Percentiles rank a stretch among this genome's conserved stretches.
Conservation (phyloP, 2,329 filamentous ascomycete species). For the Penicillium polonicum region DNA sequence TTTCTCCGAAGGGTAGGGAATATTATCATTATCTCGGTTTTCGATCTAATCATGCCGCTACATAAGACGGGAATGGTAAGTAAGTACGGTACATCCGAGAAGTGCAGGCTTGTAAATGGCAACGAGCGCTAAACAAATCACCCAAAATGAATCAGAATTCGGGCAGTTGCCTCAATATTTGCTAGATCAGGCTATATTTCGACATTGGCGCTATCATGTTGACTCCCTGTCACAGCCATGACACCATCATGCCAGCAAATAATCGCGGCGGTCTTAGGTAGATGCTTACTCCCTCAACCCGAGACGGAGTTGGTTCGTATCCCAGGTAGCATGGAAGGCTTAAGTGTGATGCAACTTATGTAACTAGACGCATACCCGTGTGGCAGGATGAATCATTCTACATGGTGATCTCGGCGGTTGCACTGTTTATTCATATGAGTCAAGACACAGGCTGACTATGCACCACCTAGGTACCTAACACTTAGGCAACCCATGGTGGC, state of each 20-base stretch:
- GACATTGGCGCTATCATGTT: background rate
- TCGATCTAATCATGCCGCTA: fast-evolving
- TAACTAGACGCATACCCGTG: background rate
- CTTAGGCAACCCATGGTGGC: background rate
- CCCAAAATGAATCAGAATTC: too few relatives aligned
- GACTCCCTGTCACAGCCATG: background rate
- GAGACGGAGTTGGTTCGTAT: background rate
- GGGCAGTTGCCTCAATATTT: background rate
- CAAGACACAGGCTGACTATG: background rate
- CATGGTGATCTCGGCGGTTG: background rate
- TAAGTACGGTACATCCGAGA: background rate
- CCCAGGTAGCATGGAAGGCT: background rate
- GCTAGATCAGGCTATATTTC: background rate
- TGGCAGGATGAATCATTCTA: background rate
- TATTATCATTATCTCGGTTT: background rate
- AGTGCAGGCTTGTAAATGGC: background rate
- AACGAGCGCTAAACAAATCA: background rate
- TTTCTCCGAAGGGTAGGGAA: too few relatives aligned
- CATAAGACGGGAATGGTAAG: background rate
- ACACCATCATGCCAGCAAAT: background rate
- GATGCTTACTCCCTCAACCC: background rate
- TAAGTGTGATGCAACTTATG: background rate
- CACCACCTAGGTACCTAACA: background rate
- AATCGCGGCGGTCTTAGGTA: background rate
- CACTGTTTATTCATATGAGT: background rate